Evolutionary conservation across 768 basidiomycete species (phyloP).

Genomic region (Lactarius tabidus): DNA sequence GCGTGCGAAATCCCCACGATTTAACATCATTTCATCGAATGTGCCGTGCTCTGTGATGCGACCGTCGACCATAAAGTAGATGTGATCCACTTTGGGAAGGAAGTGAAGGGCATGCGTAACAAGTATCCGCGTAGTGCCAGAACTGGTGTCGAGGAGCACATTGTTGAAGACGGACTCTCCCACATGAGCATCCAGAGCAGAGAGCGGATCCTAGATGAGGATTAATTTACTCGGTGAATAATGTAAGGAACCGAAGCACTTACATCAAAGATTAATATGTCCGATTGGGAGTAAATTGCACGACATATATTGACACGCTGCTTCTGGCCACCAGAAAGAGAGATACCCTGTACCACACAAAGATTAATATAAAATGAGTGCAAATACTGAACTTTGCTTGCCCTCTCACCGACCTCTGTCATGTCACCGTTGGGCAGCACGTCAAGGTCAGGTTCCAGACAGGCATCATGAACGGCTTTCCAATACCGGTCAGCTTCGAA

Average conservation of each 20-base stretch:
- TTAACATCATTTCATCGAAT: slow-evolving; percentile 63
- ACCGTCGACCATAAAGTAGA: slow-evolving; percentile 75
- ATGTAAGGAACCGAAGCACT: slow-evolving; percentile 23
- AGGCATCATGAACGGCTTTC: slow-evolving; percentile 73
- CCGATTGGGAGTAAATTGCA: slow-evolving; percentile 80
- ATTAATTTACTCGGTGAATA: background rate
- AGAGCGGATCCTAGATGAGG: slow-evolving; percentile 62
- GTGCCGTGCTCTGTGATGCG: slow-evolving; percentile 77
- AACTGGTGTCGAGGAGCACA: slow-evolving; percentile 60
- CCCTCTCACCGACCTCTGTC: slow-evolving; percentile 81
- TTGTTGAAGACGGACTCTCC: slow-evolving; percentile 85
- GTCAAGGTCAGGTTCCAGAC: slow-evolving; percentile 74
- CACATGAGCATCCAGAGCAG: slow-evolving; percentile 91
- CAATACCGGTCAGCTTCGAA: slow-evolving; percentile 81
- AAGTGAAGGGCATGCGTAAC: slow-evolving; percentile 93
- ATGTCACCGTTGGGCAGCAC: slow-evolving; percentile 73
- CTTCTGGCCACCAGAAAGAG: slow-evolving; percentile 77
- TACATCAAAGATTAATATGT: slow-evolving; percentile 81
- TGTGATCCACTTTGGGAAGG: slow-evolving; percentile 82
- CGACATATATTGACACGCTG: slow-evolving; percentile 85
- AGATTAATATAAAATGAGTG: background rate
- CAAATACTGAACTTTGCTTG: slow-evolving; percentile 4
- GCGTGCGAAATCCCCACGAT: slow-evolving; percentile 54
- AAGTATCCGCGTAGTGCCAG: slow-evolving; percentile 76
- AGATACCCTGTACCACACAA: slow-evolving; percentile 56